A percentile compares a stretch with the other conserved stretches of the same genome.
Conservation (phyloP, 805 yeast species). For the Hagleromyces aurorensis region DNA sequence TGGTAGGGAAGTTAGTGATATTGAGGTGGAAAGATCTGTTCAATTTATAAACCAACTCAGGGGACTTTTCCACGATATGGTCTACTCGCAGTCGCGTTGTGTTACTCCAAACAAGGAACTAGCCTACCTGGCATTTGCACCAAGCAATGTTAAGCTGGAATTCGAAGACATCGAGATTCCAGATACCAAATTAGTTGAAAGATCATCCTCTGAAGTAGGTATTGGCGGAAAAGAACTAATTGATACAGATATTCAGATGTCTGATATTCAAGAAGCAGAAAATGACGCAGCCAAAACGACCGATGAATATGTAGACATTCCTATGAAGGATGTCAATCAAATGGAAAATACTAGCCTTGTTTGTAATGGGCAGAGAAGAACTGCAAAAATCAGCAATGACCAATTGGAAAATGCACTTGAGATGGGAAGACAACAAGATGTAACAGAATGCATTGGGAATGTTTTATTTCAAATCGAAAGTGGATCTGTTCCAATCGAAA, state of each 20-base stretch:
- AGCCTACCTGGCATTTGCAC: constrained; percentile 81
- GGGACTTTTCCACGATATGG: constrained; percentile 61
- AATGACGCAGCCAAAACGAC: neutral
- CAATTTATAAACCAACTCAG: constrained; percentile 73
- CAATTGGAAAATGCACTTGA: constrained; percentile 70
- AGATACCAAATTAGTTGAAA: too few relatives aligned
- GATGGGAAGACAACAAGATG: constrained; percentile 92
- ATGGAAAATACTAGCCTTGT: constrained; percentile 15
- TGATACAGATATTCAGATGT: constrained; percentile 6
- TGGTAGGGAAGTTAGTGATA: constrained; percentile 71
- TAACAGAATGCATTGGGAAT: constrained; percentile 93
- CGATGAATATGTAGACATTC: constrained; percentile 1
- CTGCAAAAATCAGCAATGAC: constrained; percentile 38
- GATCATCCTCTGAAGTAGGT: neutral
- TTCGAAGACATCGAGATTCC: too few relatives aligned
- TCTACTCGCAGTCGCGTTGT: constrained; percentile 50
- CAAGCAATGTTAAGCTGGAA: constrained; percentile 57
- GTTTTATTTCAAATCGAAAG: constrained; percentile 87
- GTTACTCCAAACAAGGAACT: constrained; percentile 78
- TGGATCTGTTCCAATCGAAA: constrained; percentile 58
- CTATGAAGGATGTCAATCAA: constrained; percentile 6
- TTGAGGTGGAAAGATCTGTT: constrained; percentile 72
- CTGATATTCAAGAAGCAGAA: constrained; percentile 2
- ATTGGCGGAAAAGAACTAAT: neutral
- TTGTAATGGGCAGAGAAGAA: too few relatives aligned